These are phyloP conservation scores for Trametes pubescens DNA, from an alignment of 1,284 basidiomycete species.

Conservation along the genomic window DNA sequence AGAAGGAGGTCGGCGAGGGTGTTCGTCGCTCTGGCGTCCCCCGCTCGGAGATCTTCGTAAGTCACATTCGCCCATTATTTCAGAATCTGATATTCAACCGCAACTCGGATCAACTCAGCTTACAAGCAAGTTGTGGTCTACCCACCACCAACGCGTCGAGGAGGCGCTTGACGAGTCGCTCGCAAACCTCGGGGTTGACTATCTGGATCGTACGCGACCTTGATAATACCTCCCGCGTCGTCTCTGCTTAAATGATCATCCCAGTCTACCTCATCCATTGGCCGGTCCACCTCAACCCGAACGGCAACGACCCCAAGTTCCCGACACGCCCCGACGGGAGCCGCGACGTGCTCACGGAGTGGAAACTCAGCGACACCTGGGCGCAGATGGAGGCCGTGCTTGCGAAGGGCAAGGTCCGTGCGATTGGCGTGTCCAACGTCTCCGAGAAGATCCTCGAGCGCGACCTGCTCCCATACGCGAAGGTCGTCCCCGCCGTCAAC, in stretches of 20 bases:
- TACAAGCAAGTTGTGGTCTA: constrained; percentile 77
- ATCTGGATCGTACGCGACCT: constrained; percentile 70
- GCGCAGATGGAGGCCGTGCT: constrained; percentile 81
- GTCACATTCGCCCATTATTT: constrained; percentile 34
- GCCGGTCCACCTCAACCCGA: constrained; percentile 80
- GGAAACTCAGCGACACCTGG: constrained; percentile 81
- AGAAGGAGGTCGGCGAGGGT: constrained; percentile 87
- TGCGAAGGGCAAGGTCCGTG: constrained; percentile 66
- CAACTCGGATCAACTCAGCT: constrained; percentile 48
- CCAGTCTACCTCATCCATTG: constrained; percentile 84
- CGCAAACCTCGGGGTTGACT: constrained; percentile 76
- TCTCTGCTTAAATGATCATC: not conserved
- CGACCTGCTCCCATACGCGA: constrained; percentile 53
- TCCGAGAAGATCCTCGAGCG: constrained; percentile 54
- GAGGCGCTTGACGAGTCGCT: constrained; percentile 77
- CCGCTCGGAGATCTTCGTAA: constrained; percentile 83
- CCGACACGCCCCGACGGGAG: constrained; percentile 74
- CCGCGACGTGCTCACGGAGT: constrained; percentile 71
- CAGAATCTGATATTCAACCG: constrained; percentile 23
- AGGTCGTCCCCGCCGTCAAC: constrained; percentile 62
- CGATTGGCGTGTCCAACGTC: constrained; percentile 69
- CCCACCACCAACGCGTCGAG: constrained; percentile 80
- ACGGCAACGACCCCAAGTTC: constrained; percentile 76
- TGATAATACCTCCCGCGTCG: too few relatives aligned
- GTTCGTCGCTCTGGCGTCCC: constrained; percentile 81